A percentile compares a stretch with the other conserved stretches of the same genome.
phyloP scores from a whole-genome alignment of 192 early-diverging fungal genomes.

The Phlyctochytrium bullatum region DNA sequence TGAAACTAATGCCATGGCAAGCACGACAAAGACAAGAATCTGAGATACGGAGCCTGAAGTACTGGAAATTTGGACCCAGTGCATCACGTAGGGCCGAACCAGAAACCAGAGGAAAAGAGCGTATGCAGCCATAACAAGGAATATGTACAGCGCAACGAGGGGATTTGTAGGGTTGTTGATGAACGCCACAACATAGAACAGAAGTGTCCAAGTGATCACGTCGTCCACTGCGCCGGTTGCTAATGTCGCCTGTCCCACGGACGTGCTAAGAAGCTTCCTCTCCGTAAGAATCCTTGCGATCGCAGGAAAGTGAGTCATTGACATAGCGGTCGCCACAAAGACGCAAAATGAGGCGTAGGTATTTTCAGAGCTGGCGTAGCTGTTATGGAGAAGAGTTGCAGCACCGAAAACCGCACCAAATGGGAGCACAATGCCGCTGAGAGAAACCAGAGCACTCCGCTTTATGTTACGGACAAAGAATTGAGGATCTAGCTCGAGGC shows the following conservation, averaged over 20 bases:
- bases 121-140: conserved; percentile 72
- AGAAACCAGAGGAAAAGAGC: conserved; percentile 68
- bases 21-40: conserved; percentile 67
- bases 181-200: conserved; percentile 76
- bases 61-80: conserved; percentile 17
- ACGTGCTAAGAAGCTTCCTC: conserved; percentile 75
- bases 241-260: conserved; percentile 75
- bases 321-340: conserved; percentile 90
- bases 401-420: conserved; percentile 78
- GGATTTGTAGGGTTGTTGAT: conserved; percentile 77
- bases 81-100: conserved; percentile 61
- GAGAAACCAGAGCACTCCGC: conserved; percentile 54
- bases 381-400: conserved; percentile 43
- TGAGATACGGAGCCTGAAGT: conserved; percentile 29
- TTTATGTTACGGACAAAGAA: conserved; percentile 23
- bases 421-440: conserved; percentile 80
- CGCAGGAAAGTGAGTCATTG: conserved; percentile 93
- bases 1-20: conserved; percentile 69
- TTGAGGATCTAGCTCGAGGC: conserved; percentile 39
- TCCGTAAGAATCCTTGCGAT: conserved; percentile 92
- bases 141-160: conserved; percentile 78
- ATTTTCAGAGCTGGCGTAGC: conserved; percentile 20
- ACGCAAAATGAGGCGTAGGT: conserved; percentile 65
- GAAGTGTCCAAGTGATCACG: conserved; percentile 75
- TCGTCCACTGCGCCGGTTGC: conserved; percentile 86